Evolutionary conservation across 2,329 filamentous ascomycete genomes (phyloP).

Genomic region (Pestalotiopsis sp.): DNA sequence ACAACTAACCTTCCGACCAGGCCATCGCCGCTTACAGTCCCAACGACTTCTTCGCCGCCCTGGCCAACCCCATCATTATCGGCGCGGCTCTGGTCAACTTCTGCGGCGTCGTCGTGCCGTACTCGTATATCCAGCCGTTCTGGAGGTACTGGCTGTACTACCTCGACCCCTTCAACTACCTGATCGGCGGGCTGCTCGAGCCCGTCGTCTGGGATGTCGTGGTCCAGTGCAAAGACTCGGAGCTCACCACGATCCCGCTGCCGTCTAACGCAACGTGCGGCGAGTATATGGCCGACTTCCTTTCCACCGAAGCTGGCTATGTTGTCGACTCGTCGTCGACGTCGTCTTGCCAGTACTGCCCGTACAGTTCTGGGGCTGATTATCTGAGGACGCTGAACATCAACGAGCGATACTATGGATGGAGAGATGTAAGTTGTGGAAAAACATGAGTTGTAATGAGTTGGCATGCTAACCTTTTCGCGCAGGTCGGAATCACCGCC

Average conservation of each 20-base stretch:
- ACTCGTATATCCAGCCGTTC: background rate
- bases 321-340: constrained; percentile 8
- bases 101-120: constrained; percentile 6
- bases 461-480: background rate
- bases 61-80: constrained; percentile 28
- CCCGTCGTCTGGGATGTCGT: constrained; percentile 60
- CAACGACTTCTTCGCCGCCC: constrained; percentile 4
- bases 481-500: constrained; percentile 34
- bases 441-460: background rate
- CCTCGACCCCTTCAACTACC: constrained; percentile 72
- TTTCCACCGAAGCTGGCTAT: constrained; percentile 1
- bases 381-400: constrained; percentile 19
- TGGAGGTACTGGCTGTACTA: constrained; percentile 56
- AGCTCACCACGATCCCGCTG: constrained; percentile 64
- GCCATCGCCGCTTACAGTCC: constrained; percentile 9
- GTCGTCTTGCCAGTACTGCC: constrained; percentile 16
- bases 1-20: background rate
- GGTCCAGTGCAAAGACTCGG: constrained; percentile 57
- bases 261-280: constrained; percentile 52
- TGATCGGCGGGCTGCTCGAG: constrained; percentile 65
- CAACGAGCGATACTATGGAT: constrained; percentile 18
- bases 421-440: constrained; percentile 17
- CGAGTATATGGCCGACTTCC: constrained; percentile 47
- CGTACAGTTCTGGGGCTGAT: constrained; percentile 18
- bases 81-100: constrained; percentile 31